Percentiles rank a stretch among this genome's conserved stretches.
These are phyloP conservation scores for Hyphopichia burtonii DNA, from an alignment of 1,139 yeast genomes.

Conservation along the genomic window DNA sequence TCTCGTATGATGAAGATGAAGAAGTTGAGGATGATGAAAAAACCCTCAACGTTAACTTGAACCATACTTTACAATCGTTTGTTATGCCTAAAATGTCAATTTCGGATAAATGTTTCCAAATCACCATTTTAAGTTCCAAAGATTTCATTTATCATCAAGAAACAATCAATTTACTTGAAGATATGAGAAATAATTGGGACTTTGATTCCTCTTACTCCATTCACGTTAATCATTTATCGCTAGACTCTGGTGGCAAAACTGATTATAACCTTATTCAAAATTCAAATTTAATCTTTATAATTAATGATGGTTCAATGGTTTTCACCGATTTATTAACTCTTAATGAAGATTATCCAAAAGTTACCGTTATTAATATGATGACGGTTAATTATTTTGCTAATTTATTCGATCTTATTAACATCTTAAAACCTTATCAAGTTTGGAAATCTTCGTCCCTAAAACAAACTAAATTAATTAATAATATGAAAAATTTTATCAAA, in stretches of 20 bases:
- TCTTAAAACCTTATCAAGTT: slow-evolving; percentile 35
- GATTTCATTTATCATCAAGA: slow-evolving; percentile 16
- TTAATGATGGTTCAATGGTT: slow-evolving; percentile 40
- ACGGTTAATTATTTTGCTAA: slow-evolving; percentile 42
- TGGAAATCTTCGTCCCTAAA: slow-evolving; percentile 41
- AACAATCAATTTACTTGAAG: slow-evolving; percentile 18
- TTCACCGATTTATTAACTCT: slow-evolving; percentile 18
- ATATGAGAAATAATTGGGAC: slow-evolving; percentile 12
- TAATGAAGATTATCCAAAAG: slow-evolving; percentile 19
- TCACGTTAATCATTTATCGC: slow-evolving; percentile 18
- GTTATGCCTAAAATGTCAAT: slow-evolving; percentile 40
- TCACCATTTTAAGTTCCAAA: slow-evolving; percentile 21
- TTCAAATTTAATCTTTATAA: slow-evolving; percentile 32
- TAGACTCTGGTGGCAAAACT: slow-evolving; percentile 7
- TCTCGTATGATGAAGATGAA: slow-evolving; percentile 12
- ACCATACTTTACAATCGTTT: slow-evolving; percentile 17
- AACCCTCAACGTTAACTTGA: slow-evolving; percentile 3
- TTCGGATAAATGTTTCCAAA: slow-evolving; percentile 15
- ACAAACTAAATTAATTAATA: slow-evolving; percentile 22
- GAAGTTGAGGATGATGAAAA: slow-evolving; percentile 9
- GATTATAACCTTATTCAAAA: slow-evolving; percentile 8
- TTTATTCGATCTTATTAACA: slow-evolving; percentile 36
- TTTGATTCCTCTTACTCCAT: slow-evolving; percentile 5
- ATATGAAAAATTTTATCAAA: slow-evolving; percentile 27
- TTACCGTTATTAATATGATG: slow-evolving; percentile 41